Conservation (phyloP, 192 early-diverging fungal genomes). For the Powellomyces hirtus region DNA sequence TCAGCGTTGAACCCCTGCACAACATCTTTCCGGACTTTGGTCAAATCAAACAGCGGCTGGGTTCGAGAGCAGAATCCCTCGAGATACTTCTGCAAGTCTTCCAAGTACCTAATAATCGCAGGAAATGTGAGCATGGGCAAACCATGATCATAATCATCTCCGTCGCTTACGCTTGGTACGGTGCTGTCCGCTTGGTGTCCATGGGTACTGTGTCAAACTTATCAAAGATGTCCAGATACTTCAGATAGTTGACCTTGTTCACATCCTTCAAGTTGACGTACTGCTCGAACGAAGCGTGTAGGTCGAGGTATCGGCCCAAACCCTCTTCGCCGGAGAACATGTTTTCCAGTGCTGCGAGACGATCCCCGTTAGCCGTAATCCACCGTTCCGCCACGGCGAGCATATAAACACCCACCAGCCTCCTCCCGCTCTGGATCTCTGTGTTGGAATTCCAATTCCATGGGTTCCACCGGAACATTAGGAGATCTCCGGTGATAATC, state of each 20-base stretch:
- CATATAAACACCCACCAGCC: not conserved
- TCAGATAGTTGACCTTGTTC: slow-evolving; percentile 57
- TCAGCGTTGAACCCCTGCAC: slow-evolving; percentile 55
- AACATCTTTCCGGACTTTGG: slow-evolving; percentile 48
- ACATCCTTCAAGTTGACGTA: slow-evolving; percentile 79
- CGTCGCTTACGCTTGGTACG: slow-evolving; percentile 53
- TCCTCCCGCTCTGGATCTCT: slow-evolving; percentile 51
- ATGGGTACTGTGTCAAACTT: slow-evolving; percentile 50
- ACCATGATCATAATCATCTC: not conserved
- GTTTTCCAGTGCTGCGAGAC: slow-evolving; percentile 67
- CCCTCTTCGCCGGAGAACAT: slow-evolving; percentile 93
- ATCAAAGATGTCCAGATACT: slow-evolving; percentile 67
- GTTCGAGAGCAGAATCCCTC: slow-evolving; percentile 70
- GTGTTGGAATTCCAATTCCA: slow-evolving; percentile 75
- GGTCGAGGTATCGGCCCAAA: slow-evolving; percentile 80
- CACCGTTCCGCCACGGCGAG: not conserved
- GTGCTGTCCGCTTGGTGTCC: slow-evolving; percentile 54
- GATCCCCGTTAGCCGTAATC: not conserved
- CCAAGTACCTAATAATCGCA: slow-evolving; percentile 58
- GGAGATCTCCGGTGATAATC: slow-evolving; percentile 77
- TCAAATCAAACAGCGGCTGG: slow-evolving; percentile 74
- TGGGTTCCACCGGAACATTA: slow-evolving; percentile 70
- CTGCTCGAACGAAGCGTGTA: slow-evolving; percentile 73
- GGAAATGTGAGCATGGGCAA: not conserved
- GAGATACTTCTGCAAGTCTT: slow-evolving; percentile 63